Evolutionary conservation across 495 filamentous ascomycete genomes (phyloP), one percentile per base, ranked within the genome.

Genomic region (Hypoxylon crocopeplum): DNA sequence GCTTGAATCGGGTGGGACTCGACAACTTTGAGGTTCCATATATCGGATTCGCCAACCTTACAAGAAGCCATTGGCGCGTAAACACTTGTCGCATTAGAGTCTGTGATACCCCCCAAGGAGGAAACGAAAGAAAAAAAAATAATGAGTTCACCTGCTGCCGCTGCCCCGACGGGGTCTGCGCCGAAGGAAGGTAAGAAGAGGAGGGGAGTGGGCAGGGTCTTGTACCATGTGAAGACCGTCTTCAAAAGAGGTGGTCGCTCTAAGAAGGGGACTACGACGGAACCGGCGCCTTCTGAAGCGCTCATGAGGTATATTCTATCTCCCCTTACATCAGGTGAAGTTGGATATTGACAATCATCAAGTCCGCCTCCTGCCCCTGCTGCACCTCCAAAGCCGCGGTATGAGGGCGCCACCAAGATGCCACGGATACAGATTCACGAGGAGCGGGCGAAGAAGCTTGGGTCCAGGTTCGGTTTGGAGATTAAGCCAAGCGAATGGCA

Each of bases 381-480:
- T 55, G 50, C 50, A 8, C 62, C 69, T 11, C 34, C 58, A 36
- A 34, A 12, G 38, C 65, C 40, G 21, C 59, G 64, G 37, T 69
- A 68, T 61, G 64, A 74, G 39, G 55, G 60, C 3, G 67, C 68
- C 1, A 76, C 69, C 25, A 77, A 69, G 67, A 67, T 80, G 20
- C 76, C 77, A 21, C 70, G 76, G 36, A 59, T 71, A 30, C 75
- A 81, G 42, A 59, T 85, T 39, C 86, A 88, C 44, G 84, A 88
- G 62, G 87, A 90, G 62, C 86, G 85, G 54, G 84, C 88, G 6
- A 84, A 84, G 64, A 82, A 81, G 46, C 76, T 93, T 19, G 90
- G 90, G 64, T 85, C 87, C 59, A 87, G 88, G 62, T 91, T 91
- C 58, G 88, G 87, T 33, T 61, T 93, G 58, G 85, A 84, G 44